Conservation (phyloP, 225 moss, liverwort and hornwort species). For the Asterella californica region DNA sequence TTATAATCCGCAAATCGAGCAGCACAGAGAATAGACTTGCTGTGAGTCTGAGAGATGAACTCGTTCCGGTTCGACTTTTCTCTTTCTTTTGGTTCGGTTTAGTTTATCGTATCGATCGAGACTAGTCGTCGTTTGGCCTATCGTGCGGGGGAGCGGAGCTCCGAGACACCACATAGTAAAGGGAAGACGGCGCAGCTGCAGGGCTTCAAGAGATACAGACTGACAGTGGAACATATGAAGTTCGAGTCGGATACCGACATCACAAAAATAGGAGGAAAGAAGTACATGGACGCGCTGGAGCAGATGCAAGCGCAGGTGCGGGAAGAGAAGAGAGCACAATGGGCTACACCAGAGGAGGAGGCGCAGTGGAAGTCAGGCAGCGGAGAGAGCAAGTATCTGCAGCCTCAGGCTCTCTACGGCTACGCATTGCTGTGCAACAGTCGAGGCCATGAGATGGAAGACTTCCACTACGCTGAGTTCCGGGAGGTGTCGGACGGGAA, state of each 20-base stretch:
- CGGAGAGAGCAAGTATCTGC: slow-evolving; percentile 59
- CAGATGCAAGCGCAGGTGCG: slow-evolving; percentile 38
- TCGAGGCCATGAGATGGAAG: slow-evolving; percentile 63
- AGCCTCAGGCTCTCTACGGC: slow-evolving; percentile 71
- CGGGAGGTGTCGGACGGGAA: slow-evolving; percentile 47
- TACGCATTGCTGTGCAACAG: slow-evolving; percentile 56
- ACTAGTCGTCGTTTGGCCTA: not conserved
- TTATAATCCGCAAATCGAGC: not conserved
- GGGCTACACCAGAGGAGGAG: slow-evolving; percentile 20
- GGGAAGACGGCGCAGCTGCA: not conserved
- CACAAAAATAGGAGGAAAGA: not conserved
- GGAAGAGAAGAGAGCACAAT: slow-evolving; percentile 18
- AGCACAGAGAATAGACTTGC: too few species aligned
- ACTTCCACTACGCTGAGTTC: slow-evolving; percentile 69
- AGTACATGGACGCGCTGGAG: slow-evolving; percentile 35
- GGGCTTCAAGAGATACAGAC: not conserved
- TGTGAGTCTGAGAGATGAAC: too few species aligned
- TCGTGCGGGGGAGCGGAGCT: not conserved
- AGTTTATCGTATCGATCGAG: not conserved
- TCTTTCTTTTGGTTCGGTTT: not conserved
- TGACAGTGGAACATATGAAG: not conserved
- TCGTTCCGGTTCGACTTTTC: not conserved
- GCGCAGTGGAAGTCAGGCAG: slow-evolving; percentile 30
- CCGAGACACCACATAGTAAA: not conserved
- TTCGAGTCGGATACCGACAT: not conserved